A percentile compares a stretch with the other conserved stretches of the same genome.
These are phyloP conservation scores for Thymus mandschuricus DNA, from an alignment of 257 asterid genomes.

Conservation along the genomic window DNA sequence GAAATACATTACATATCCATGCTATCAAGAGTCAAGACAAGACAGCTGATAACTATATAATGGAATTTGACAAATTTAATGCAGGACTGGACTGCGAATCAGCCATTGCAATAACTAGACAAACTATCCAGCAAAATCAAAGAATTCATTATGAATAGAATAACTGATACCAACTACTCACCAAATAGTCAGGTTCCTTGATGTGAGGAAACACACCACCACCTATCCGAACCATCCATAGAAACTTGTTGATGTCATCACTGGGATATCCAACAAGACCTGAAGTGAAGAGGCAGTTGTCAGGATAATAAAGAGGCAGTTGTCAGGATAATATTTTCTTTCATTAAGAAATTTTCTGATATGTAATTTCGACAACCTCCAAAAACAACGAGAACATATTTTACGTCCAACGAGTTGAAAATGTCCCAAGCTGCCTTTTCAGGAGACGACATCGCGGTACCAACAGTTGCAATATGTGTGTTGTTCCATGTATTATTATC, in stretches of 20 bases:
- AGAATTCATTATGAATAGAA: background rate
- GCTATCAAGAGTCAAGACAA: too few species aligned
- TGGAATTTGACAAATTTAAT: background rate
- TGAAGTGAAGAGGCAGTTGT: conserved; percentile 44
- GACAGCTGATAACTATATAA: background rate
- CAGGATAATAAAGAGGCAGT: conserved; percentile 29
- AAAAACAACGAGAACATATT: conserved; percentile 96
- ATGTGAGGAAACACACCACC: conserved; percentile 99
- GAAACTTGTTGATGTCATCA: conserved; percentile 97
- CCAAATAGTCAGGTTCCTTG: conserved; percentile 99
- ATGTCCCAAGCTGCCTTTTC: conserved; percentile 99
- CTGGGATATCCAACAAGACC: conserved; percentile 99
- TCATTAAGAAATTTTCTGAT: background rate
- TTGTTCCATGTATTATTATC: conserved; percentile 99
- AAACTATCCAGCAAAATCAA: conserved; percentile 7
- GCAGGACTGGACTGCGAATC: conserved; percentile 6
- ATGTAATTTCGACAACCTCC: conserved; percentile 72
- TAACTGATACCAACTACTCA: conserved; percentile 37
- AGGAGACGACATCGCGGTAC: conserved; percentile 99
- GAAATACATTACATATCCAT: background rate
- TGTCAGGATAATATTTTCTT: conserved; percentile 30
- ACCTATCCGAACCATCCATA: conserved; percentile 99
- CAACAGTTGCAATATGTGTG: conserved; percentile 98
- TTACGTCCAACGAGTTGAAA: conserved; percentile 92
- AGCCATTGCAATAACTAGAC: conserved; percentile 11